Evolutionary conservation across 2,329 filamentous ascomycete species (phyloP).

Genomic region (Colletotrichum scovillei): DNA sequence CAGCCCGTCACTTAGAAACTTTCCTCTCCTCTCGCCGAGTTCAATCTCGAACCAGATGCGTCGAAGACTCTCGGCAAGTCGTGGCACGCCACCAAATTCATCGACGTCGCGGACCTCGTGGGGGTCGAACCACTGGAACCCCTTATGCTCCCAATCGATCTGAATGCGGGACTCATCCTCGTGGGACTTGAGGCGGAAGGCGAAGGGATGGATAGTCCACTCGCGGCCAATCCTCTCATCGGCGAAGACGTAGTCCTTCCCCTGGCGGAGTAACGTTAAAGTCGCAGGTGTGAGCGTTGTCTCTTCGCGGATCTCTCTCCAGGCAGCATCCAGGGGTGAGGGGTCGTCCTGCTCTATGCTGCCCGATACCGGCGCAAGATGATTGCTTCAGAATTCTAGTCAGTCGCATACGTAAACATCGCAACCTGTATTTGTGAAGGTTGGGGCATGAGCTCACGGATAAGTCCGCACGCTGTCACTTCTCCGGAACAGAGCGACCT

Average conservation of each 20-base stretch:
- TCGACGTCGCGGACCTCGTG: slow-evolving; percentile 58
- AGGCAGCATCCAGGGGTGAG: slow-evolving; percentile 66
- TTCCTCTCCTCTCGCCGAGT: slow-evolving; percentile 57
- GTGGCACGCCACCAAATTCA: slow-evolving; percentile 64
- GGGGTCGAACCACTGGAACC: slow-evolving; percentile 68
- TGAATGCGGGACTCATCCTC: slow-evolving; percentile 59
- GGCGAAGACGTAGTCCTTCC: slow-evolving; percentile 67
- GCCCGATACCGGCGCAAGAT: slow-evolving; percentile 72
- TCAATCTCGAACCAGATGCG: slow-evolving; percentile 70
- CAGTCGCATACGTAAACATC: not conserved
- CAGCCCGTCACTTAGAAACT: slow-evolving; percentile 58
- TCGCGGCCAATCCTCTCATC: slow-evolving; percentile 64
- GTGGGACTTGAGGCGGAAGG: slow-evolving; percentile 59
- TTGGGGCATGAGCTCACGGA: slow-evolving; percentile 52
- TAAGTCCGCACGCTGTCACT: slow-evolving; percentile 71
- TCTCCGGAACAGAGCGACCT: slow-evolving; percentile 71
- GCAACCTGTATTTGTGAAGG: not conserved
- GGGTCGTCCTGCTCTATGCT: slow-evolving; percentile 65
- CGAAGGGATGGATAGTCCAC: slow-evolving; percentile 74
- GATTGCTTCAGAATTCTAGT: slow-evolving; percentile 51
- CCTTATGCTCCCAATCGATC: slow-evolving; percentile 72
- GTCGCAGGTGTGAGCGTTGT: slow-evolving; percentile 62
- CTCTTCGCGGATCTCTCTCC: slow-evolving; percentile 72
- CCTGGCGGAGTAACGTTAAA: slow-evolving; percentile 64
- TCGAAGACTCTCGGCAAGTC: slow-evolving; percentile 66